A percentile compares a stretch with the other conserved stretches of the same genome.
Conservation (phyloP, 257 asterid species). For the Phtheirospermum japonicum region DNA sequence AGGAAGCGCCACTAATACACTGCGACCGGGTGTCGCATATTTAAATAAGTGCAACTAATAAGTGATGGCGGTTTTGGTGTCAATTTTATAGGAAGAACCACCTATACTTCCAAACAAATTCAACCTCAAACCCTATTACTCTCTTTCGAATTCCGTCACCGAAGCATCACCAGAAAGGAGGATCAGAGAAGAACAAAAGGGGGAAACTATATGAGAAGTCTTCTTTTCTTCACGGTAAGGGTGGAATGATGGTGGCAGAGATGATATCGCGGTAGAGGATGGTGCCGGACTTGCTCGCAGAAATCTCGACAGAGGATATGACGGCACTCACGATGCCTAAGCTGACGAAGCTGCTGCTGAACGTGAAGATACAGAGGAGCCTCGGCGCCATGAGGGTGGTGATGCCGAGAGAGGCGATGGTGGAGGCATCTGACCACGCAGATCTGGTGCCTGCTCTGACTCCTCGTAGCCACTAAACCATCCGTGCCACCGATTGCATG, state of each 20-base stretch:
- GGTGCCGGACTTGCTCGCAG: constrained; percentile 56
- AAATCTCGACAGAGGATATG: constrained; percentile 28
- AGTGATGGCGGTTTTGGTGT: too few species aligned
- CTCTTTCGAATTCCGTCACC: constrained; percentile 93
- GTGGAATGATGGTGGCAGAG: constrained; percentile 25
- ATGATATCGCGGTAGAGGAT: constrained; percentile 61
- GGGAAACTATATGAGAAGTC: constrained; percentile 51
- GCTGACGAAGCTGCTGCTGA: constrained; percentile 65
- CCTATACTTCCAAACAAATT: too few species aligned
- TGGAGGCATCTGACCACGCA: constrained; percentile 60
- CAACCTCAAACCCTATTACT: too few species aligned
- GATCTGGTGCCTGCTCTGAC: too few species aligned
- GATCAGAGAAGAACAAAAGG: constrained; percentile 52
- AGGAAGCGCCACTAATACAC: too few species aligned
- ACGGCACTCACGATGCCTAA: constrained; percentile 32
- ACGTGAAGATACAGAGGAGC: constrained; percentile 81
- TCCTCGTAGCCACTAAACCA: too few species aligned
- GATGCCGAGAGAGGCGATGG: constrained; percentile 67
- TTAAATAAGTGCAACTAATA: too few species aligned
- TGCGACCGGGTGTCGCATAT: too few species aligned
- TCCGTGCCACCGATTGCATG: too few species aligned
- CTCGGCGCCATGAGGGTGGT: too few species aligned
- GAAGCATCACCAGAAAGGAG: constrained; percentile 49
- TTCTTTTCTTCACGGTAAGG: constrained; percentile 50
- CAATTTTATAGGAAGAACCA: too few species aligned